Base-by-base conservation (phyloP, 2,329 filamentous ascomycete genomes). In the Aspergillus thermomutatus region DNA sequence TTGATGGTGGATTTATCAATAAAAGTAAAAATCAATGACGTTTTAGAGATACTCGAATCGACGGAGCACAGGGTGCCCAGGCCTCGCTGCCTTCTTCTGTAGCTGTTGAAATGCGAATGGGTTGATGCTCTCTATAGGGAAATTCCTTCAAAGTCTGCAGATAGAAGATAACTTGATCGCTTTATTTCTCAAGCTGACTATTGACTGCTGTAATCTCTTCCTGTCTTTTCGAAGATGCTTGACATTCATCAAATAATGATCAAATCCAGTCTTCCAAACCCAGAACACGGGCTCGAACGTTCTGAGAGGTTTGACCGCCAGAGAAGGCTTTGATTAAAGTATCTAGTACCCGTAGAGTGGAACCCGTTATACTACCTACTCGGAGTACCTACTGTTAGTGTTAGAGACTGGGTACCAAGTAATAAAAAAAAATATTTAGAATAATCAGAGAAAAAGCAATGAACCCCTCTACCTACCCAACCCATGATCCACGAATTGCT, bases 271-370 rank as follows among this genome's bases (percentile, higher is more conserved):
- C 48, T 34, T 50, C 53, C 43, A 55, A 40, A 58, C 53, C 47
- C 37, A 58, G 47, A 34, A 34, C 57, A 21, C n/a, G 60, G 62
- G 60, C 60, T 64, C 62, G 60, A 63, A 64, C 57, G 55, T 60
- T 63, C 58, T 53, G 40, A 54, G 52, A 45, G 57, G 51, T 58
- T 61, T 60, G 60, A 63, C 60, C 60, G 60, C 60, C 56, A 60
- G 54, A 54, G 50, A 50, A 58, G 54, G 45, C 54, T 61, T 63
- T 55, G 55, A 46, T 63, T 59, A 49, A 55, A 64, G 60, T 31
- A 46, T 61, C 57, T 59, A 59, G 53, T 53, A 49, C 54, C 53
- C 57, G 27, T 48, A 31, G 49, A 51, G 60, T 63, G 62, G 62
- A 58, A 55, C 49, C 49, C 26, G 9, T 50, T 21, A 23, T 50